Evolutionary conservation across 116 monocot genomes (phyloP).

Genomic region (Trichopus zeylanicus): DNA sequence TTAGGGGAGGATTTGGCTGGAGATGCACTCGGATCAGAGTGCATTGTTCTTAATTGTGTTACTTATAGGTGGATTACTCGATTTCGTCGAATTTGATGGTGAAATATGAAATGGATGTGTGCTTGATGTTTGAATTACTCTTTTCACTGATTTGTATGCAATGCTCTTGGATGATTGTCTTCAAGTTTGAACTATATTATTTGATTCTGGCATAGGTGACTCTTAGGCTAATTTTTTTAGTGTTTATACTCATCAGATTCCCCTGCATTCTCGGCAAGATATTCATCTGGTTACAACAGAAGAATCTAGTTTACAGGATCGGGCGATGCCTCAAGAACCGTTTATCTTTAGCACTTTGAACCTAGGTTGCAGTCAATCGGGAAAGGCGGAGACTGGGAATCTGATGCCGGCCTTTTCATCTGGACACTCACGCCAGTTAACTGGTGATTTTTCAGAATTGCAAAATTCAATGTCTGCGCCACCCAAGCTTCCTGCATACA

Average conservation of each 20-base stretch:
- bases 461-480: slow-evolving; percentile 13
- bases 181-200: too few relatives aligned
- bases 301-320: slow-evolving; percentile 16
- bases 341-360: slow-evolving; percentile 22
- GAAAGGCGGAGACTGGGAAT: slow-evolving; percentile 23
- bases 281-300: slow-evolving; percentile 17
- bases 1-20: too few relatives aligned
- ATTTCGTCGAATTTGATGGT: too few relatives aligned
- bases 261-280: background rate
- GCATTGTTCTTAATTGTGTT: too few relatives aligned
- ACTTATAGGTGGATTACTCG: too few relatives aligned
- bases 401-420: slow-evolving; percentile 44
- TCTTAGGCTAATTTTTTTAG: too few relatives aligned
- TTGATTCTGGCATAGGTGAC: too few relatives aligned
- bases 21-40: too few relatives aligned
- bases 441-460: slow-evolving; percentile 13
- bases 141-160: too few relatives aligned
- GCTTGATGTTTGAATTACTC: too few relatives aligned
- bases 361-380: slow-evolving; percentile 18
- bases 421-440: slow-evolving; percentile 18
- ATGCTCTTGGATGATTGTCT: too few relatives aligned
- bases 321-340: slow-evolving; percentile 23
- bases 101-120: too few relatives aligned
- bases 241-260: background rate
- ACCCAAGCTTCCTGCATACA: slow-evolving; percentile 15